Percentiles rank a stretch among this genome's conserved stretches.
These are phyloP conservation scores for Andrographis paniculata DNA, from an alignment of 305 asterid species.

Conservation along the genomic window DNA sequence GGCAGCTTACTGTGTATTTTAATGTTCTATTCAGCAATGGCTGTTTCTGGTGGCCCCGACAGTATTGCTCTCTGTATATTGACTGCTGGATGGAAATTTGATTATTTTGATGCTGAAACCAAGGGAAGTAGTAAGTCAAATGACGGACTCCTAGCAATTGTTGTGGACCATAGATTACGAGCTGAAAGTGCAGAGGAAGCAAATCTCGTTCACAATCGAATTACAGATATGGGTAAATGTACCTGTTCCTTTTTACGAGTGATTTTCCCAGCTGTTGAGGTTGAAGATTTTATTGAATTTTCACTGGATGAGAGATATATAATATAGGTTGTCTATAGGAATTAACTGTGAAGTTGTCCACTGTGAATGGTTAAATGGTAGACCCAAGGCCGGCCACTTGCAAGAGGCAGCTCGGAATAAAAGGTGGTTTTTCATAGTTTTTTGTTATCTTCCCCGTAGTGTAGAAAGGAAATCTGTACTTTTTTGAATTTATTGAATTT, in stretches of 20 bases:
- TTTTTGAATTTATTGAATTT: neutral
- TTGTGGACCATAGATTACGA: slow-evolving; percentile 88
- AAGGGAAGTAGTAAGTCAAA: slow-evolving; percentile 29
- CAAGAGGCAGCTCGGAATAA: slow-evolving; percentile 90
- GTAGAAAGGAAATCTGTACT: no score
- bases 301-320: slow-evolving; percentile 28
- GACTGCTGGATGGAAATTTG: slow-evolving; percentile 76
- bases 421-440: slow-evolving; percentile 36
- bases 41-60: slow-evolving; percentile 98
- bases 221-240: slow-evolving; percentile 64
- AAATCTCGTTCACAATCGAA: slow-evolving; percentile 44
- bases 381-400: slow-evolving; percentile 71
- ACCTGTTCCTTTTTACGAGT: slow-evolving; percentile 16
- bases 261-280: slow-evolving; percentile 12
- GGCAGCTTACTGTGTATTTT: slow-evolving; percentile 15
- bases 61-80: slow-evolving; percentile 83
- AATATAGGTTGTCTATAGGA: slow-evolving; percentile 63
- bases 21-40: slow-evolving; percentile 50
- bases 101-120: slow-evolving; percentile 21
- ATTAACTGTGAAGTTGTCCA: slow-evolving; percentile 68
- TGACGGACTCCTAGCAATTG: slow-evolving; percentile 76
- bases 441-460: neutral
- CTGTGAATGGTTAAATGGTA: slow-evolving; percentile 84
- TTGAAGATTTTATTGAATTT: slow-evolving; percentile 22
- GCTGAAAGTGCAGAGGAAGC: slow-evolving; percentile 82